A percentile compares a stretch with the other conserved stretches of the same genome.
Evolutionary conservation across 345 rosid species (phyloP).

Genomic region (Hevea brasiliensis): DNA sequence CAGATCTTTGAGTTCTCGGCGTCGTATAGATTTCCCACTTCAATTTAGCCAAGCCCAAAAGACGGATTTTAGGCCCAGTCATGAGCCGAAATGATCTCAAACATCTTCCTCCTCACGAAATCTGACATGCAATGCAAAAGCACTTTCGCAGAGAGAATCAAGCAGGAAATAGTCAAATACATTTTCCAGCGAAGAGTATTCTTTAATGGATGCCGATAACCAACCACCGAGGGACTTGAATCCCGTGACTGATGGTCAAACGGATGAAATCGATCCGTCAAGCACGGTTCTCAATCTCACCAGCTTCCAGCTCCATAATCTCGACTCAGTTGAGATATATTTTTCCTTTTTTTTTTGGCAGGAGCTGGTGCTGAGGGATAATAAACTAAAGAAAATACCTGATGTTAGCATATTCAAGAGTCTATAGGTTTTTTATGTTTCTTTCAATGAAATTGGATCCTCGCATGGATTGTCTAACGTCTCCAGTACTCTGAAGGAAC

Average conservation of each 20-base stretch:
- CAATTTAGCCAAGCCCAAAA: no score
- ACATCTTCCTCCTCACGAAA: background rate
- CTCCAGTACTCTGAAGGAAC: slow-evolving; percentile 67
- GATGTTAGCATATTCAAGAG: slow-evolving; percentile 68
- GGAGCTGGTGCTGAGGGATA: slow-evolving; percentile 91
- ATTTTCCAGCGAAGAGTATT: background rate
- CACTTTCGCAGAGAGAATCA: background rate
- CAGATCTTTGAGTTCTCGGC: no score
- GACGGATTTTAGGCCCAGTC: background rate
- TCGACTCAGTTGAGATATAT: slow-evolving; percentile 63
- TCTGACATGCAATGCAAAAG: no score
- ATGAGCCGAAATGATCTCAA: background rate
- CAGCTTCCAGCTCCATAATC: slow-evolving; percentile 88
- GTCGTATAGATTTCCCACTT: no score
- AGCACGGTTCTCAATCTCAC: slow-evolving; percentile 71
- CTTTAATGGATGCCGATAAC: background rate
- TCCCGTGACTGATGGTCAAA: slow-evolving; percentile 8
- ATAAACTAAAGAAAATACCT: slow-evolving; percentile 71
- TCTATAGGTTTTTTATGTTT: slow-evolving; percentile 78
- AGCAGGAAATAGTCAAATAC: no score
- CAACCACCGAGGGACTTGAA: background rate
- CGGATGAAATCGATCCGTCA: slow-evolving; percentile 52
- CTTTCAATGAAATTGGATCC: slow-evolving; percentile 83
- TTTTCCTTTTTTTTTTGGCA: slow-evolving; percentile 35
- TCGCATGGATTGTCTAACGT: slow-evolving; percentile 64